phyloP scores from a whole-genome alignment of 306 rosid genomes.

The Quercus gilva region DNA sequence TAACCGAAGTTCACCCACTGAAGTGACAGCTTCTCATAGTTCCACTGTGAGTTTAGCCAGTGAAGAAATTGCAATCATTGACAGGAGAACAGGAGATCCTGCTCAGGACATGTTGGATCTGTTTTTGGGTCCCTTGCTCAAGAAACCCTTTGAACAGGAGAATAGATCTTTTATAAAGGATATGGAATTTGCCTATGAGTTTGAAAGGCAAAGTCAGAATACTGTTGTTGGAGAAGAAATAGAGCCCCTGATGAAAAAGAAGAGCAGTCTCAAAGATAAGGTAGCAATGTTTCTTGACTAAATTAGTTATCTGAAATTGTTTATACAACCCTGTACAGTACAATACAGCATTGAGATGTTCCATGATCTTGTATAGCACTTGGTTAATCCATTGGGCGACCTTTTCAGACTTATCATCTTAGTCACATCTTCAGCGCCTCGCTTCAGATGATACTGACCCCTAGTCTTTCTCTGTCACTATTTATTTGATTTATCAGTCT shows the following conservation, averaged over 20 bases:
- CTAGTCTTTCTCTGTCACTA: not conserved
- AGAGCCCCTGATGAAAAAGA: conserved; percentile 49
- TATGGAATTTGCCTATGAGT: conserved; percentile 28
- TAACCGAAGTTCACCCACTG: conserved; percentile 17
- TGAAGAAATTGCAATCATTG: conserved; percentile 25
- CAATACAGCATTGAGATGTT: not conserved
- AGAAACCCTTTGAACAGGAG: conserved; percentile 47
- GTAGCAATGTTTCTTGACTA: conserved; percentile 60
- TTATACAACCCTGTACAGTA: not conserved
- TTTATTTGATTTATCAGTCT: not conserved
- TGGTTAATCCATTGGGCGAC: not conserved
- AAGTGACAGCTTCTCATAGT: conserved; percentile 18
- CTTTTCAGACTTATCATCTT: not conserved
- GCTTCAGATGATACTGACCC: not conserved
- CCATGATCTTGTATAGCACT: not conserved
- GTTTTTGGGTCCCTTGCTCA: conserved; percentile 74
- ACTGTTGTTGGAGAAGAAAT: conserved; percentile 34
- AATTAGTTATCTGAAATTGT: conserved; percentile 20
- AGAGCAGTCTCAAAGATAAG: conserved; percentile 63
- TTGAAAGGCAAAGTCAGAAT: conserved; percentile 29
- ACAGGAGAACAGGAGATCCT: conserved; percentile 49
- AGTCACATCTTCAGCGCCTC: not conserved
- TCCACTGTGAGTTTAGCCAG: conserved; percentile 26
- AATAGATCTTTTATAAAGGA: conserved; percentile 28
- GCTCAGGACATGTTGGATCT: conserved; percentile 79